These are phyloP conservation scores for Quercus berberidifolia DNA, from an alignment of 306 rosid species.

Conservation along the genomic window DNA sequence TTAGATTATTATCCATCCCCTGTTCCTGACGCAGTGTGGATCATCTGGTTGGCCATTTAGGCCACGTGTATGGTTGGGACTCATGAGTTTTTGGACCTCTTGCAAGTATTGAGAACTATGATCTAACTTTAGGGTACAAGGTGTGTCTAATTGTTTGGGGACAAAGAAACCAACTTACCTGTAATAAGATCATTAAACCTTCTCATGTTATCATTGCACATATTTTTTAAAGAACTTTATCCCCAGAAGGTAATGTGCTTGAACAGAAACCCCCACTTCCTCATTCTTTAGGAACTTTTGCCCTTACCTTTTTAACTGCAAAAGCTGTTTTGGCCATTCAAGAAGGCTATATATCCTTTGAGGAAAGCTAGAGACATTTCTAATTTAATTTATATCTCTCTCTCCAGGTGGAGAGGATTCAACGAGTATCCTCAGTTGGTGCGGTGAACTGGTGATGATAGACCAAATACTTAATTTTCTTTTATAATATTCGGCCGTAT, in stretches of 20 bases:
- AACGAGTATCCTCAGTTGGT: not conserved
- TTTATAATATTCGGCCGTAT: too few relatives aligned
- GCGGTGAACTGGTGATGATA: not conserved
- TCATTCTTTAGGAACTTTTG: not conserved
- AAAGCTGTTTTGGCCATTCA: not conserved
- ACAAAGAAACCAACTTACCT: slow-evolving; percentile 41
- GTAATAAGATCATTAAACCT: slow-evolving; percentile 22
- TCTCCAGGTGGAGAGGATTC: not conserved
- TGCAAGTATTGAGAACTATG: slow-evolving; percentile 28
- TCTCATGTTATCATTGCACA: slow-evolving; percentile 20
- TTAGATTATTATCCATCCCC: slow-evolving; percentile 4
- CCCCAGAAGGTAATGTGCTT: slow-evolving; percentile 25
- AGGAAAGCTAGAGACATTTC: too few relatives aligned
- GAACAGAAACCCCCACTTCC: slow-evolving; percentile 34
- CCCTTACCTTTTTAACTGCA: not conserved
- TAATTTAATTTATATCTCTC: too few relatives aligned
- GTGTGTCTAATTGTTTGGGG: slow-evolving; percentile 40
- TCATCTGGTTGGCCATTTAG: slow-evolving; percentile 58
- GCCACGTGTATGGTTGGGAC: slow-evolving; percentile 29
- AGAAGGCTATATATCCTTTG: not conserved
- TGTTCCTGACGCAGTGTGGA: slow-evolving; percentile 33
- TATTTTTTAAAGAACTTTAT: slow-evolving; percentile 17
- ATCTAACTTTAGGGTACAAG: slow-evolving; percentile 58
- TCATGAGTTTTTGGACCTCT: slow-evolving; percentile 13
- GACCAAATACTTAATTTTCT: too few relatives aligned